Evolutionary conservation across 1,284 basidiomycete species (phyloP), one percentile per base, ranked within the genome.

Genomic region (Anthracocystis panici-leucophaei): DNA sequence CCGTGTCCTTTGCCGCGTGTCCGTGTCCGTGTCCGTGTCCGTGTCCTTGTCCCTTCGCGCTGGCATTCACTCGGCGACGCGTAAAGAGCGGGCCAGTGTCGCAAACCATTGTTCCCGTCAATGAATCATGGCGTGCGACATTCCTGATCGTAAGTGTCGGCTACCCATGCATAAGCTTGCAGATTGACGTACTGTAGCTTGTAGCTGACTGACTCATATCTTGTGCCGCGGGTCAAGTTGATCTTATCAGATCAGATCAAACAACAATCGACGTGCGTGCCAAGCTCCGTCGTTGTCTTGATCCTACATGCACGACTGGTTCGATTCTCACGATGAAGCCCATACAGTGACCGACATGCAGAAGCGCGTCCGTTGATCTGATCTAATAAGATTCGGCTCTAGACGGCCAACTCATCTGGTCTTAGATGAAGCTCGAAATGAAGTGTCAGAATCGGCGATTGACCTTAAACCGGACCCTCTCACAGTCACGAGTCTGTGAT

Each of bases 371-470:
- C 35, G 35, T 38, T 16, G 14, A 33, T 12, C 12, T 40, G 31
- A 64, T 64, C 61, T 64, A 54, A 64, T 64, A 64, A 64, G 62
- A 64, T 64, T 20, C 35, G 14, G 14, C 35, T 38, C 35, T 38
- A 38, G 2, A 38, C 35, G 14, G 35, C 35, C 14, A 38, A 38
- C 14, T 16, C 14, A 16, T 14, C 12, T 16, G 14, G 5, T 11
- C 5, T 2, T 12, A 5, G 35, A 14, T 16, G 12, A 38, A 16
- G 35, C 35, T 38, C 12, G 35, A n/a, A 23, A 38, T 35, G 25
- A 49, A 49, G 27, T 18, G 42, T 60, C n/a, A 33, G 25, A 18
- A 51, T 50, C 57, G 46, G 40, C 55, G 33, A 48, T 48, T 57
- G 10, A 14, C 35, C 35, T 27, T 27, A 27, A 27, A 27, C n/a